A percentile compares a stretch with the other conserved stretches of the same genome.
phyloP scores from a whole-genome alignment of 345 rosid genomes.

The Lagerstroemia speciosa region DNA sequence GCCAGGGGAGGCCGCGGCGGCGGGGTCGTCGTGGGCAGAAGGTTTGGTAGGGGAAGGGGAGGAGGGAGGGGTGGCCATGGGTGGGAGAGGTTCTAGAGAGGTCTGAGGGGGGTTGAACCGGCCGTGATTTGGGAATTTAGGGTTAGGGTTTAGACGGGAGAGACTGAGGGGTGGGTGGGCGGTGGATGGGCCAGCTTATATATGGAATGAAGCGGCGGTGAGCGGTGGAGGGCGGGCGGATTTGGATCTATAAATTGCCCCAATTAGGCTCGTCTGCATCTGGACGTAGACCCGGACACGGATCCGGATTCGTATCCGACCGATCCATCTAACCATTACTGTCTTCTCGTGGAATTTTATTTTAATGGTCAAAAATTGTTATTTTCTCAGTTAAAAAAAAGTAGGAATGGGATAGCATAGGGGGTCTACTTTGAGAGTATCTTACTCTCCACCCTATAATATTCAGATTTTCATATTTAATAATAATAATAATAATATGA shows the following conservation, averaged over 20 bases:
- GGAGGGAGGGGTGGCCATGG: slow-evolving; percentile 9
- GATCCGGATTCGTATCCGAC: too few relatives aligned
- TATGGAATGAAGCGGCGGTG: not conserved
- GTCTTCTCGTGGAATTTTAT: too few relatives aligned
- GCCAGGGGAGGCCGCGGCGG: not conserved
- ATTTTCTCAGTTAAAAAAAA: too few relatives aligned
- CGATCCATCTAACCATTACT: too few relatives aligned
- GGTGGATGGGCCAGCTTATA: not conserved
- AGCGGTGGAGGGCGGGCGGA: not conserved
- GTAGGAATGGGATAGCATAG: too few relatives aligned
- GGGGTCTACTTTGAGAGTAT: too few relatives aligned
- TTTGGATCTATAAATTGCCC: not conserved
- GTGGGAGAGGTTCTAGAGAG: not conserved
- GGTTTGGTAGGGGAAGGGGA: slow-evolving; percentile 8
- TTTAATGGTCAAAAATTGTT: too few relatives aligned
- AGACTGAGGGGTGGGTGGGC: too few relatives aligned
- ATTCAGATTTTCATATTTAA: too few relatives aligned
- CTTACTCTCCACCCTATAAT: too few relatives aligned
- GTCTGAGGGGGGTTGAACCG: not conserved
- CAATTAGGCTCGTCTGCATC: not conserved
- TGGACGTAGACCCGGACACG: too few relatives aligned
- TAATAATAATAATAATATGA: too few relatives aligned
- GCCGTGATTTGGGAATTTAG: slow-evolving; percentile 3
- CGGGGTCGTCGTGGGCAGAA: not conserved
- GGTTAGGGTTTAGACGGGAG: slow-evolving; percentile 1